Evolutionary conservation across 192 early-diverging fungal genomes (phyloP).

Genomic region (Ambispora gerdemannii): DNA sequence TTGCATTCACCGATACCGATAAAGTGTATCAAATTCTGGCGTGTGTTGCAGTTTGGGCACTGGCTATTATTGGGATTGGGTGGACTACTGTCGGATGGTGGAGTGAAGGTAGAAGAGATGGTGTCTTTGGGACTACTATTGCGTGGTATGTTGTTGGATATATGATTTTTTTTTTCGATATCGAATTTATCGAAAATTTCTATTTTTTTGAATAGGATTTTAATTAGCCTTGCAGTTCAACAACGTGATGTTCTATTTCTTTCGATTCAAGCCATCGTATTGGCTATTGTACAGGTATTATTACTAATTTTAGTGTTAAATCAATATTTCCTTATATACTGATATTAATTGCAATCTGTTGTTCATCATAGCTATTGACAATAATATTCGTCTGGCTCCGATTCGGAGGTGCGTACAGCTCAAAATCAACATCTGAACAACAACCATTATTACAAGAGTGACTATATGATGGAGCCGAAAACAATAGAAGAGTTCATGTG

Average conservation of each 20-base stretch:
- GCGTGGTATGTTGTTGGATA: slow-evolving; percentile 7
- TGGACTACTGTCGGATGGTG: slow-evolving; percentile 2
- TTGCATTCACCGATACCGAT: slow-evolving; percentile 16
- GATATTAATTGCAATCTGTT: too few species aligned
- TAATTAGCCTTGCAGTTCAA: slow-evolving; percentile 8
- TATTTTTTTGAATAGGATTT: not conserved
- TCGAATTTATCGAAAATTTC: not conserved
- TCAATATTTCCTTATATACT: too few species aligned
- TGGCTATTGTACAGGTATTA: not conserved
- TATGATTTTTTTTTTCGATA: not conserved
- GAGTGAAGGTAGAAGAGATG: slow-evolving; percentile 22
- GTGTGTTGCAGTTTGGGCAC: not conserved
- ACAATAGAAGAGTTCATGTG: too few species aligned
- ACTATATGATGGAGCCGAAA: not conserved
- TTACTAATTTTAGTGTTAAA: too few species aligned
- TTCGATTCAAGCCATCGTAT: not conserved
- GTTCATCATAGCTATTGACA: not conserved
- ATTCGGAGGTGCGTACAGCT: not conserved
- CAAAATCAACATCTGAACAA: not conserved
- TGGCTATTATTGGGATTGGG: slow-evolving; percentile 1
- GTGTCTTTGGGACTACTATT: slow-evolving; percentile 20
- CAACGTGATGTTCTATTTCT: not conserved
- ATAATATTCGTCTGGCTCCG: not conserved
- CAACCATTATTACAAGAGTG: not conserved
- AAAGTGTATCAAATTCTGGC: not conserved